Percentiles rank a stretch among this genome's conserved stretches.
Evolutionary conservation across 352 stramenopile species (phyloP).

Genomic region (Phytopythium ostracodes): DNA sequence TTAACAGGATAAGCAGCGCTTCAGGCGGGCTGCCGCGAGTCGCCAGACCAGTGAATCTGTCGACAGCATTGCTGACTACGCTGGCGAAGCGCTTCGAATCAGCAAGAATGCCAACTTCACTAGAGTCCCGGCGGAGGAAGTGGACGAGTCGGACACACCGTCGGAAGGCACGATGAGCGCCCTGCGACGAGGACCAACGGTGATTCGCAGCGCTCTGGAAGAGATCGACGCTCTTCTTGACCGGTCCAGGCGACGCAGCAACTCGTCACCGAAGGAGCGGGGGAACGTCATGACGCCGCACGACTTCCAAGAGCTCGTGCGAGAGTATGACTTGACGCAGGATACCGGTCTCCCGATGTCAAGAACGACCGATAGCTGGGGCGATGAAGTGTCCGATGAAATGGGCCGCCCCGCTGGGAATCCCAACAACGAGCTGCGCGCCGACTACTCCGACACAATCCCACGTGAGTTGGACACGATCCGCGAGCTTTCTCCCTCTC

Average conservation of each 20-base stretch:
- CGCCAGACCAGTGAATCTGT: constrained; percentile 1
- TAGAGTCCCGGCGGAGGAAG: not conserved
- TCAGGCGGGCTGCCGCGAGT: constrained; percentile 5
- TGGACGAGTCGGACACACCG: constrained; percentile 4
- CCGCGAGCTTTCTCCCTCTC: constrained; percentile 18
- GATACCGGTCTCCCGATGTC: constrained; percentile 53
- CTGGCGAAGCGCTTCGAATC: constrained; percentile 18
- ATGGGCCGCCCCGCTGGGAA: constrained; percentile 22
- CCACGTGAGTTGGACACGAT: constrained; percentile 30
- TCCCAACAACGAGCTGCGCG: constrained; percentile 10
- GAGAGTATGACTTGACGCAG: constrained; percentile 40
- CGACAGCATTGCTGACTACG: constrained; percentile 15
- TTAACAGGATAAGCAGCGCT: constrained; percentile 22
- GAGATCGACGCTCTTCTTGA: constrained; percentile 53
- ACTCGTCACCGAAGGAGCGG: constrained; percentile 8
- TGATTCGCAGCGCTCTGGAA: constrained; percentile 41
- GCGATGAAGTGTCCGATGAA: constrained; percentile 39
- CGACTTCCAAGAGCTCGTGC: constrained; percentile 40
- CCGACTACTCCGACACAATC: constrained; percentile 19
- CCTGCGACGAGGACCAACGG: constrained; percentile 30
- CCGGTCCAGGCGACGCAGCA: constrained; percentile 17
- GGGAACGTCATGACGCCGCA: constrained; percentile 16
- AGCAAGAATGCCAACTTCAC: constrained; percentile 3
- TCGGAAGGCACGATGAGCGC: constrained; percentile 6
- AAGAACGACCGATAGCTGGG: constrained; percentile 58